These are phyloP conservation scores for Cucurbitaria berberidis DNA, from an alignment of 2,329 filamentous ascomycete species.

Conservation along the genomic window DNA sequence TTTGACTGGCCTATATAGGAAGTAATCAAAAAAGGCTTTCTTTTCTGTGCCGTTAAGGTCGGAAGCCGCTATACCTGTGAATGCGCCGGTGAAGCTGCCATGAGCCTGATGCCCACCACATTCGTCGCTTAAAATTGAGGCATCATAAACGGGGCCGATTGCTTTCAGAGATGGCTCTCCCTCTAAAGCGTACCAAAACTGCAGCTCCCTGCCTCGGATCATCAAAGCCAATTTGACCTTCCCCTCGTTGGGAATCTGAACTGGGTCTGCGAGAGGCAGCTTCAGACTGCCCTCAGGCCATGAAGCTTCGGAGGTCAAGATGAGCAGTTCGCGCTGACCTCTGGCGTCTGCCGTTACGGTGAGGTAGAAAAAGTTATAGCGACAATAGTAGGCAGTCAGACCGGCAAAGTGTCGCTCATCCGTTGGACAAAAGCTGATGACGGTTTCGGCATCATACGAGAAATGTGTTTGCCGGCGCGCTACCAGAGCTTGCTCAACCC, in stretches of 20 bases:
- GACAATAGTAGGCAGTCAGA: conserved; percentile 67
- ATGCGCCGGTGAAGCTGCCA: conserved; percentile 68
- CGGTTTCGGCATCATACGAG: conserved; percentile 66
- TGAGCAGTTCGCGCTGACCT: conserved; percentile 63
- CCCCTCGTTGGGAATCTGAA: conserved; percentile 61
- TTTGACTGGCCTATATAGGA: conserved; percentile 38
- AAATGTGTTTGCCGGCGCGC: conserved; percentile 64
- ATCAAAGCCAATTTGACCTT: conserved; percentile 61
- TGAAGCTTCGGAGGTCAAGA: conserved; percentile 63
- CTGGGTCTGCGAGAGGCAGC: conserved; percentile 51
- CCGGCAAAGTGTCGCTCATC: conserved; percentile 69
- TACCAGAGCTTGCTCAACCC: conserved; percentile 60
- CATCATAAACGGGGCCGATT: conserved; percentile 64
- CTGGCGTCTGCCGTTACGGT: conserved; percentile 63
- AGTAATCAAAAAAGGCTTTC: conserved; percentile 41
- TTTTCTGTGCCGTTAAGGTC: conserved; percentile 39
- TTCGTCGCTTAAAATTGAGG: conserved; percentile 66
- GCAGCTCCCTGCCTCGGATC: conserved; percentile 59
- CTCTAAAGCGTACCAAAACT: conserved; percentile 64
- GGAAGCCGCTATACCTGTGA: conserved; percentile 44
- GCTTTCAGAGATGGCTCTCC: conserved; percentile 52
- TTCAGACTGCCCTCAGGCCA: conserved; percentile 60
- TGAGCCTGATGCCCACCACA: conserved; percentile 67
- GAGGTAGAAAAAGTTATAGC: conserved; percentile 70
- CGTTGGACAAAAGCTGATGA: conserved; percentile 59